phyloP scores from a whole-genome alignment of 495 filamentous ascomycete species.

The Acidiella bohemica region DNA sequence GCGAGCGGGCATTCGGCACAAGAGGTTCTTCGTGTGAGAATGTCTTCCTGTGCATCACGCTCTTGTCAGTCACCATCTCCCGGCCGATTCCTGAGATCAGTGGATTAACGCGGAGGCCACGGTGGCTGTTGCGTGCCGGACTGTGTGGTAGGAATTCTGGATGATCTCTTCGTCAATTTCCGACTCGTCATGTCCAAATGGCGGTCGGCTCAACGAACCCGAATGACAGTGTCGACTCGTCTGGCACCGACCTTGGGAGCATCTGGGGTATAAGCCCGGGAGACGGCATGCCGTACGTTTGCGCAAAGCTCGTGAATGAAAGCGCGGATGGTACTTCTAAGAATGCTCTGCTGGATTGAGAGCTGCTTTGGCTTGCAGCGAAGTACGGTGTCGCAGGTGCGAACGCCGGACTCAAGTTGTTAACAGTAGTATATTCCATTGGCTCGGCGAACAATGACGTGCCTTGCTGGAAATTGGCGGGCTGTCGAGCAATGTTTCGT shows the following conservation, averaged over 20 bases:
- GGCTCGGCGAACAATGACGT: slow-evolving; percentile 23
- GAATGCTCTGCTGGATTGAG: slow-evolving; percentile 19
- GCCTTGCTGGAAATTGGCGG: no score
- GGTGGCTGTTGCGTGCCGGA: no score
- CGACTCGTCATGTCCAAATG: slow-evolving; percentile 14
- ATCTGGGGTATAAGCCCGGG: slow-evolving; percentile 7
- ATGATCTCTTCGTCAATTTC: no score
- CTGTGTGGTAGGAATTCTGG: slow-evolving; percentile 12
- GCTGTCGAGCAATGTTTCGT: no score
- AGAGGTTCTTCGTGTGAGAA: no score
- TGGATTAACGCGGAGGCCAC: no score
- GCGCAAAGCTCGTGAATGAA: slow-evolving; percentile 12
- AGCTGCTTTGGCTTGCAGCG: slow-evolving; percentile 14
- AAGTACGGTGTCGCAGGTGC: slow-evolving; percentile 26
- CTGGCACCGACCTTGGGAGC: no score
- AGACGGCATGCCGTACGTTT: slow-evolving; percentile 15
- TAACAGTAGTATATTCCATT: slow-evolving; percentile 22
- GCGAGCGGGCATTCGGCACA: no score
- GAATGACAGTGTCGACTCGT: no score
- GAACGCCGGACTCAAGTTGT: slow-evolving; percentile 30
- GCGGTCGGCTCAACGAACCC: slow-evolving; percentile 17
- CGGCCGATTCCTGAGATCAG: no score
- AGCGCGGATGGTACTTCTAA: slow-evolving; percentile 24
- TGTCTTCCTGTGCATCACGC: no score
- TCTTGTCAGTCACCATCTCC: no score